Evolutionary conservation across 257 asterid genomes (phyloP), one percentile per base, ranked within the genome.

Genomic region (Capsicum rhomboideum): DNA sequence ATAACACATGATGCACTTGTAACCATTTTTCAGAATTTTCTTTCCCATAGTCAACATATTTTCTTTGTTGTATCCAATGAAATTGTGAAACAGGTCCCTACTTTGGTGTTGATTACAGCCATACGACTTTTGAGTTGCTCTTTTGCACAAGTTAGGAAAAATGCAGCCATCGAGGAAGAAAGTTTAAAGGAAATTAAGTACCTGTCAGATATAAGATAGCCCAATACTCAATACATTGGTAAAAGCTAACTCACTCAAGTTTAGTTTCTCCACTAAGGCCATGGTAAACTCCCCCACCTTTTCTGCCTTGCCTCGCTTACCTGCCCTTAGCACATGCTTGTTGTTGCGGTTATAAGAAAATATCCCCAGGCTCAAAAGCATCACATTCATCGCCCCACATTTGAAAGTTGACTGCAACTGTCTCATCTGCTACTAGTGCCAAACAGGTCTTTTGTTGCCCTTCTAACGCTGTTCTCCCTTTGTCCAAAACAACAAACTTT

Each of bases 351-450:
- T n/a, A n/a, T 46, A 93, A 8, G 97, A 96, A 79, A 96, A 96
- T 92, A 81, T 94, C 94, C 6, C 97, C 97, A 0, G 91, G 84
- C 83, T 90, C 88, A 49, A 94, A 91, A 0, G 90, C 91, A 5
- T 91, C 92, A 79, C 98, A 93, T 86, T 96, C 95, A 29, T 89
- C 96, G 2, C 94, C 96, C 94, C 96, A 92, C 29, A 92, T 82
- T 88, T 94, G 92, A 80, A 95, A 91, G 90, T 95, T 97, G 52
- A 94, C 96, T 0, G 98, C 93, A 26, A 97, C 99, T 1, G 95
- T 94, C 87, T 95, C 97, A 74, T 93, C 97, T 1, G 97, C 98
- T 74, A 87, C 98, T 83, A 93, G 89, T 2, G 94, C 92, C 77
- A 92, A 86, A 78, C 95, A 87, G 23, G 88, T 85, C 88, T 83